Conservation (phyloP, 306 rosid genomes). For the Quercus rubra region DNA sequence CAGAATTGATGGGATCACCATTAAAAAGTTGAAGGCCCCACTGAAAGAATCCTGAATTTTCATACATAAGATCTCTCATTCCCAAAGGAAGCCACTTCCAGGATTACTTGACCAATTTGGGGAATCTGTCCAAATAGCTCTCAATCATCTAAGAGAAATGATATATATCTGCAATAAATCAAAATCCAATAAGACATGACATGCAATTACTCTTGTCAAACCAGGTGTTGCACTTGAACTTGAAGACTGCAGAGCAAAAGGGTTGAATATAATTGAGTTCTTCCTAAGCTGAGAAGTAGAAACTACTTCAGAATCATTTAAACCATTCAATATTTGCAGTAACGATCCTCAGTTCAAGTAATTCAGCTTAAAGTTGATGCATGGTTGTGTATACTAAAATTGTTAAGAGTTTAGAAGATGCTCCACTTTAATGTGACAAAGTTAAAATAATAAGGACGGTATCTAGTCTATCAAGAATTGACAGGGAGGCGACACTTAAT, state of each 20-base stretch:
- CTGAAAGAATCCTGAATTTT: constrained; percentile 55
- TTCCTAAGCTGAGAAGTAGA: background rate
- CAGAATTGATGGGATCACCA: constrained; percentile 46
- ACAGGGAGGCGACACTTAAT: background rate
- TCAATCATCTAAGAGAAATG: constrained; percentile 3
- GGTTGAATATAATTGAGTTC: background rate
- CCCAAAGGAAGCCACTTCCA: constrained; percentile 13
- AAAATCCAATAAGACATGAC: constrained; percentile 5
- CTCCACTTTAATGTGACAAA: background rate
- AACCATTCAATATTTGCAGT: background rate
- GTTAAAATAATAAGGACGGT: background rate
- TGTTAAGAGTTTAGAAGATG: background rate
- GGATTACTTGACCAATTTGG: constrained; percentile 19
- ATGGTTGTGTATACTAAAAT: background rate
- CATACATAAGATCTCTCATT: constrained; percentile 48
- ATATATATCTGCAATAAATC: constrained; percentile 11
- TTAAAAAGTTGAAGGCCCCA: constrained; percentile 66
- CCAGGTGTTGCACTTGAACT: background rate
- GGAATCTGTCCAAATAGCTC: constrained; percentile 28
- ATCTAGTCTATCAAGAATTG: background rate
- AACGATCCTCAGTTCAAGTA: background rate
- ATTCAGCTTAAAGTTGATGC: background rate
- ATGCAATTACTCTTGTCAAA: constrained; percentile 6
- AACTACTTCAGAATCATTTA: background rate
- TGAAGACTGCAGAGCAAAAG: background rate